Evolutionary conservation across 257 asterid species (phyloP).

Genomic region (Rehmannia glutinosa): DNA sequence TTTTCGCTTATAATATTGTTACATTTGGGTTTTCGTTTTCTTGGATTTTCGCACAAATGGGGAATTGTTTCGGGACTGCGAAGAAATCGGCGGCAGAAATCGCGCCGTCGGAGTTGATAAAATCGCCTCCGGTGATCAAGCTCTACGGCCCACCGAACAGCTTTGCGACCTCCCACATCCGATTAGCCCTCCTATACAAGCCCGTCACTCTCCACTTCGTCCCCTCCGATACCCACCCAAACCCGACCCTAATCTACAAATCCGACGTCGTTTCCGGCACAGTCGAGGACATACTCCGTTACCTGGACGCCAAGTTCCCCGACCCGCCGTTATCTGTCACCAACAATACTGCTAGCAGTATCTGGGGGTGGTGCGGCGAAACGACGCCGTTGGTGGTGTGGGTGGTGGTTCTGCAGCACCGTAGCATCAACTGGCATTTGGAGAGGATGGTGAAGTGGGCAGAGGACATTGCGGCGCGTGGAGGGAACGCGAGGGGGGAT

Average conservation of each 20-base stretch:
- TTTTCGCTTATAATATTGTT: too few relatives aligned
- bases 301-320: conserved; percentile 79
- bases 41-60: conserved; percentile 40
- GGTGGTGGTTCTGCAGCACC: conserved; percentile 84
- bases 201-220: conserved; percentile 62
- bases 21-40: not conserved
- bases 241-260: conserved; percentile 57
- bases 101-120: conserved; percentile 62
- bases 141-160: conserved; percentile 69
- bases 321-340: conserved; percentile 51
- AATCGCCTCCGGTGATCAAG: conserved; percentile 50
- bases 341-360: conserved; percentile 20
- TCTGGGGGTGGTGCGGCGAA: conserved; percentile 73
- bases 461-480: conserved; percentile 81
- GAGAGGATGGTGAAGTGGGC: conserved; percentile 95
- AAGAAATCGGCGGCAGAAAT: conserved; percentile 73
- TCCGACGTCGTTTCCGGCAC: conserved; percentile 84
- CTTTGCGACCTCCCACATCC: conserved; percentile 66
- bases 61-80: conserved; percentile 53
- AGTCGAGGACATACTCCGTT: conserved; percentile 55
- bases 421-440: conserved; percentile 84
- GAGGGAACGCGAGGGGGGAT: conserved; percentile 73
- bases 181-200: conserved; percentile 78
- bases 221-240: conserved; percentile 51
- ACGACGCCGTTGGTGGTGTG: conserved; percentile 89